A percentile compares a stretch with the other conserved stretches of the same genome.
Evolutionary conservation across 2,329 filamentous ascomycete genomes (phyloP).

Genomic region (Colletotrichum sp.): DNA sequence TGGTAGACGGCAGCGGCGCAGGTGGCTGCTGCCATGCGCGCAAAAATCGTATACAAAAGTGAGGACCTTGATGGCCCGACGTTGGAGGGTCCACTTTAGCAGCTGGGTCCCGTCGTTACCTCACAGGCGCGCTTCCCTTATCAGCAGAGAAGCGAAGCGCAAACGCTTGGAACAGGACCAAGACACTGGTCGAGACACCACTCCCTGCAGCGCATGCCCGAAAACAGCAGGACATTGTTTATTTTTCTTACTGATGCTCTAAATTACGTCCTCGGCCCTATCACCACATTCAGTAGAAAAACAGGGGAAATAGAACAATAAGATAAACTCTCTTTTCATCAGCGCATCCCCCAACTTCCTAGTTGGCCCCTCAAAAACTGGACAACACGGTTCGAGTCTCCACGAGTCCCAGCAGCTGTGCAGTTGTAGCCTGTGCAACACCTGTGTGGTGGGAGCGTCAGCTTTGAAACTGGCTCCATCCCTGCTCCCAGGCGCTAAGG

Average conservation of each 20-base stretch:
- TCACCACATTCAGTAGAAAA: not conserved
- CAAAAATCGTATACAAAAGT: not conserved
- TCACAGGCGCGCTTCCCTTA: slow-evolving; percentile 1
- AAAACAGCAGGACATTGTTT: not conserved
- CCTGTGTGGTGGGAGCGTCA: not conserved
- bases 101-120: slow-evolving; percentile 3
- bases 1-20: not conserved
- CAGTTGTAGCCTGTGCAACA: not conserved
- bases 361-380: not conserved
- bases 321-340: not conserved
- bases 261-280: not conserved
- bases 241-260: not conserved
- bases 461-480: not conserved
- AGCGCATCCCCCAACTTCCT: not conserved
- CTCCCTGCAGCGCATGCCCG: not conserved
- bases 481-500: not conserved
- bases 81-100: not conserved
- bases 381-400: not conserved
- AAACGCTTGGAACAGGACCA: not conserved
- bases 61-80: slow-evolving; percentile 20
- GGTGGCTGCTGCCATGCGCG: not conserved
- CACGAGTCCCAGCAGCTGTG: not conserved
- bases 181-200: not conserved
- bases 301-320: not conserved
- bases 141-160: not conserved